A percentile compares a stretch with the other conserved stretches of the same genome.
Conservation (phyloP, 208 protist species). For the Crithidia bombi region DNA sequence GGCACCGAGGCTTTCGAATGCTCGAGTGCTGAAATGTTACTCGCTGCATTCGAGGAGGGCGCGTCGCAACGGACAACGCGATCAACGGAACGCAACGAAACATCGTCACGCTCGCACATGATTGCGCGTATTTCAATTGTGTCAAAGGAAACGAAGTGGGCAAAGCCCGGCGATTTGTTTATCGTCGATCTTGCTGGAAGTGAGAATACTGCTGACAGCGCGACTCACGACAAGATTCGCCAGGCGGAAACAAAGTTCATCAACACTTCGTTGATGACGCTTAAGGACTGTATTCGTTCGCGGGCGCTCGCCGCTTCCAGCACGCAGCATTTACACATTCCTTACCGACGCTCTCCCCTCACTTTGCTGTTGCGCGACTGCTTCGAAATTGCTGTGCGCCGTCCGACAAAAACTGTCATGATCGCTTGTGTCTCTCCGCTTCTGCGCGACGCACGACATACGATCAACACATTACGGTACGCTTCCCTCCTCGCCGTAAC, state of each 20-base stretch:
- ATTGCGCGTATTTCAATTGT: constrained; percentile 82
- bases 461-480: constrained; percentile 91
- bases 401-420: constrained; percentile 89
- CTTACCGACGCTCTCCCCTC: constrained; percentile 86
- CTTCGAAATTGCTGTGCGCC: constrained; percentile 89
- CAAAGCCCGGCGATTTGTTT: constrained; percentile 83
- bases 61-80: constrained; percentile 78
- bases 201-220: constrained; percentile 90
- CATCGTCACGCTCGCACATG: constrained; percentile 89
- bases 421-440: constrained; percentile 93
- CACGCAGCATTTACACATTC: constrained; percentile 87
- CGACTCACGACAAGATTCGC: constrained; percentile 84
- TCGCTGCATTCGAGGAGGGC: constrained; percentile 82
- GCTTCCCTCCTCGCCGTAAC: constrained; percentile 80
- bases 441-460: constrained; percentile 84
- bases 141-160: constrained; percentile 82
- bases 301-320: constrained; percentile 74
- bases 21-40: constrained; percentile 74
- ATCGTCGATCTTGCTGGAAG: constrained; percentile 90
- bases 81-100: constrained; percentile 81
- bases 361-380: constrained; percentile 89
- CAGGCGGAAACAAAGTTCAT: constrained; percentile 90
- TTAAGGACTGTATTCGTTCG: constrained; percentile 91
- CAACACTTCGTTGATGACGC: constrained; percentile 93
- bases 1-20: constrained; percentile 83